Evolutionary conservation across 2,329 filamentous ascomycete species (phyloP), one percentile per base, ranked within the genome.

Genomic region (Ampelomyces quisqualis): DNA sequence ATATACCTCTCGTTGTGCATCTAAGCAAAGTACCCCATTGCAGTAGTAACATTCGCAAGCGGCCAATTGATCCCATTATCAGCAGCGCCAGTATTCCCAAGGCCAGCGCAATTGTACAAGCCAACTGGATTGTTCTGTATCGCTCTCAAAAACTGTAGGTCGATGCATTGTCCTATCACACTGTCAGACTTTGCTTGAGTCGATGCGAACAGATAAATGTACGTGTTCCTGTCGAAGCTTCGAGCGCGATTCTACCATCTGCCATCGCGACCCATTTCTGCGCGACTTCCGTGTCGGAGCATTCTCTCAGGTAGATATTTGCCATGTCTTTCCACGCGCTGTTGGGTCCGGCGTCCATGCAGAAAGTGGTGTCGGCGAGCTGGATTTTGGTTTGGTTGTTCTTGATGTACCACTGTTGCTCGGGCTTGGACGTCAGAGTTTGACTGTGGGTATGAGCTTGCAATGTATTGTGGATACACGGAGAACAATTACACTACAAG

Each of bases 61-160:
- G 60, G 62, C 62, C 62, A 65, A 32, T 65, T 65, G 18, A 65
- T 61, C 1, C 62, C 62, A 46, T 65, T 65, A 32, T 65, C 62
- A 36, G 49, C 51, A 3, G 60, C 62, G 4, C 62, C 62, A 1
- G 49, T 51, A 24, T 65, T 65, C 1, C 51, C 52, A 23, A 65
- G 28, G 2, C 59, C 62, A 3, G 59, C 59, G 38, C 62, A 65
- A 15, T 45, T 44, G 34, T 65, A 65, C 35, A 64, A n/a, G 1
- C 60, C 62, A 1, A 65, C 60, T 4, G 62, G 59, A 30, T 64
- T 64, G 29, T 63, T 64, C 40, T 49, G 43, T 27, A 51, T 58
- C 7, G 62, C 62, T 5, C 46, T 38, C 36, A 65, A 43, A 34
- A 63, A 65, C 38, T 65, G 62, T 4, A 65, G 47, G 45, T 65